These are phyloP conservation scores for Luffa acutangula DNA, from an alignment of 306 rosid species.

Conservation along the genomic window DNA sequence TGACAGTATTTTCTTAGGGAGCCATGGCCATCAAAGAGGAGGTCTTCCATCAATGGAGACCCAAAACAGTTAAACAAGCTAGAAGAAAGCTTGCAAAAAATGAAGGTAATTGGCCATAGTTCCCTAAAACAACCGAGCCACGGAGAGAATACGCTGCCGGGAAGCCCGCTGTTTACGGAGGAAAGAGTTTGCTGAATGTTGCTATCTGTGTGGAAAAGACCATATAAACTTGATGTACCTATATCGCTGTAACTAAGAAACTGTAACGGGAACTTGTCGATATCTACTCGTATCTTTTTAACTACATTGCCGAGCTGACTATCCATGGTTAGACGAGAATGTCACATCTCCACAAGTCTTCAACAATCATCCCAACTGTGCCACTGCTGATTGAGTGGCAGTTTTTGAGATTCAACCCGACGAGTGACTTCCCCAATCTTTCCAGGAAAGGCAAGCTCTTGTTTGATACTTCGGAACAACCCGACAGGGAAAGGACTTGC, in stretches of 20 bases:
- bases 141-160: background rate
- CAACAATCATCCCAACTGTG: background rate
- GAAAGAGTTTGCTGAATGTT: background rate
- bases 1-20: background rate
- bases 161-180: background rate
- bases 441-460: conserved; percentile 11
- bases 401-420: conserved; percentile 10
- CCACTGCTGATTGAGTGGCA: conserved; percentile 8
- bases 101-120: background rate
- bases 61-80: conserved; percentile 7
- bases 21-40: conserved; percentile 15
- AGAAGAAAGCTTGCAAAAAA: conserved; percentile 11
- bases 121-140: conserved; percentile 10
- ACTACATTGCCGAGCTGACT: background rate
- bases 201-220: conserved; percentile 8
- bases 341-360: conserved; percentile 14
- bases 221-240: background rate
- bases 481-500: conserved; percentile 11
- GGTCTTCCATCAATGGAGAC: conserved; percentile 1
- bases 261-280: background rate
- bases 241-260: background rate
- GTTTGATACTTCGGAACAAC: conserved; percentile 9
- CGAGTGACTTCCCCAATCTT: conserved; percentile 9
- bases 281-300: background rate
- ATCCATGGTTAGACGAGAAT: conserved; percentile 12